phyloP scores from a whole-genome alignment of 208 protist species.

The Tritrichomonas foetus region DNA sequence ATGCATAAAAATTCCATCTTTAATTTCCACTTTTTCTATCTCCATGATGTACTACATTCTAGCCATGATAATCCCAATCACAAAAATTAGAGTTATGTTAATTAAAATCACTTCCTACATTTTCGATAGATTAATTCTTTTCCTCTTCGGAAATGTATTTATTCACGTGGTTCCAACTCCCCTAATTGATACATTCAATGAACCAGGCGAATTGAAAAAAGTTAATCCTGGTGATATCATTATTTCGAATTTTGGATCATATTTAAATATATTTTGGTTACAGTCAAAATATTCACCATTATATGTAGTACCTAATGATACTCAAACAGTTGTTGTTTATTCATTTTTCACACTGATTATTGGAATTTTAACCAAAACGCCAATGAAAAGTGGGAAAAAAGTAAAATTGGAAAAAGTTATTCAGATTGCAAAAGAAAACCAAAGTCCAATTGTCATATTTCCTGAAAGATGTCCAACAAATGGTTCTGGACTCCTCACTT shows the following conservation, averaged over 20 bases:
- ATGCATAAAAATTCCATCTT: too few relatives aligned
- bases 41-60: too few relatives aligned
- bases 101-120: not conserved
- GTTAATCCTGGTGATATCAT: not conserved
- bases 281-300: not conserved
- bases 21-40: too few relatives aligned
- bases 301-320: not conserved
- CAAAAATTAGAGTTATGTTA: not conserved
- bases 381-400: not conserved
- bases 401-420: not conserved
- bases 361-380: not conserved
- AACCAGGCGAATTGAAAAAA: not conserved
- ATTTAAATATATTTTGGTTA: conserved; percentile 3
- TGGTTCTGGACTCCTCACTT: not conserved
- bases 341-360: not conserved
- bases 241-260: not conserved
- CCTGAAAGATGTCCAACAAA: not conserved
- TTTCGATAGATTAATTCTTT: not conserved
- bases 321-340: not conserved
- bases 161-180: not conserved
- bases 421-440: not conserved
- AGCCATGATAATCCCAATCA: not conserved
- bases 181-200: not conserved
- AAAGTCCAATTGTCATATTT: not conserved
- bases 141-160: not conserved